These are phyloP conservation scores for Phytophthora agathidicida DNA, from an alignment of 352 stramenopile species.

Conservation along the genomic window DNA sequence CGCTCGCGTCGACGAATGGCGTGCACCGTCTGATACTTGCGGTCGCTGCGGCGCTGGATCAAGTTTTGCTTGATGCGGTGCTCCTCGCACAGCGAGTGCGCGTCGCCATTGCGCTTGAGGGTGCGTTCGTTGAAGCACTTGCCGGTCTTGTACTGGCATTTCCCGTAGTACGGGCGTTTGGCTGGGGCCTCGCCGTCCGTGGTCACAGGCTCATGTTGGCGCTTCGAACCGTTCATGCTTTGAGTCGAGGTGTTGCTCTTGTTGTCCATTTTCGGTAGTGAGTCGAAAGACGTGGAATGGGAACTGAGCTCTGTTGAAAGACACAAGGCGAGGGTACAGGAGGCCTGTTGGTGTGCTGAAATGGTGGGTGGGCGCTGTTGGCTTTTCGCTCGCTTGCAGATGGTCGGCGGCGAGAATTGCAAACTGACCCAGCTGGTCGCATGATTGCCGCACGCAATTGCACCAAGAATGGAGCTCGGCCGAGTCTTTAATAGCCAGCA, in stretches of 20 bases:
- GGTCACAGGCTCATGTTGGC: conserved; percentile 12
- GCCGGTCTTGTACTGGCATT: conserved; percentile 89
- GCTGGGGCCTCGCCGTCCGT: conserved; percentile 7
- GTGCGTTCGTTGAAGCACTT: conserved; percentile 90
- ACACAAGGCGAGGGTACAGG: conserved; percentile 13
- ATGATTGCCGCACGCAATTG: conserved; percentile 53
- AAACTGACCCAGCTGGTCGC: conserved; percentile 56
- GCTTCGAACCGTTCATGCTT: conserved; percentile 20
- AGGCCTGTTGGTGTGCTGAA: conserved; percentile 4
- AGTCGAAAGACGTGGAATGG: conserved; percentile 20
- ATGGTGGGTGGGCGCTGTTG: conserved; percentile 24
- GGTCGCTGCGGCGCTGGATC: conserved; percentile 83
- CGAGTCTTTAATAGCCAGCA: too few relatives aligned
- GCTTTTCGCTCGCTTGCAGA: conserved; percentile 34
- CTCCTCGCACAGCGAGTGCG: conserved; percentile 84
- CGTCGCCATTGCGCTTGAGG: conserved; percentile 84
- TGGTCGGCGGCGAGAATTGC: conserved; percentile 49
- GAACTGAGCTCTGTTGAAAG: conserved; percentile 25
- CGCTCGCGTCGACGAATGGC: conserved; percentile 77
- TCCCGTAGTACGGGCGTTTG: conserved; percentile 64
- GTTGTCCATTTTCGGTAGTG: conserved; percentile 43
- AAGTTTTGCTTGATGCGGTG: conserved; percentile 88
- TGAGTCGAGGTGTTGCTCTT: conserved; percentile 6
- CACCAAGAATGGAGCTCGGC: conserved; percentile 31
- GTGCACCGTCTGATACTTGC: conserved; percentile 89